Conservation (phyloP, 805 yeast genomes). For the Candida lessepsii region DNA sequence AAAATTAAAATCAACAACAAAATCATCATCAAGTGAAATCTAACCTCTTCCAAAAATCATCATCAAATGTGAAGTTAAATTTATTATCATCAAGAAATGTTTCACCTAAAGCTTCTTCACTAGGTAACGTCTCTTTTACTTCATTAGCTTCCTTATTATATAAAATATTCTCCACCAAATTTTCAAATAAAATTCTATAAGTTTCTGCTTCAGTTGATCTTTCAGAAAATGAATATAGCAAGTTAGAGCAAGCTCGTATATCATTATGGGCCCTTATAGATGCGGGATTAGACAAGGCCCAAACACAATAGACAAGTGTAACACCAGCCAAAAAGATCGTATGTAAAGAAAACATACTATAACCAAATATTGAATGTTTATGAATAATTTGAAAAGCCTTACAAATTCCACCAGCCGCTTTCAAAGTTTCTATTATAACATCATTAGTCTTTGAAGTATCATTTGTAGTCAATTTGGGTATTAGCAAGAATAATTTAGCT, state of each 20-base stretch:
- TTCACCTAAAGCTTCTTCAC: no score
- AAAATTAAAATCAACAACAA: no score
- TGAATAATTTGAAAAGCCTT: constrained; percentile 12
- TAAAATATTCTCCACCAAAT: constrained; percentile 18
- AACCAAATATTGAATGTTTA: constrained; percentile 12
- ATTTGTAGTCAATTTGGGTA: constrained; percentile 10
- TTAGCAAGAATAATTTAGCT: constrained; percentile 12
- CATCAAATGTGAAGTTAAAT: constrained; percentile 14
- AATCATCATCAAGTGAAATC: no score
- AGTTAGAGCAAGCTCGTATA: constrained; percentile 24
- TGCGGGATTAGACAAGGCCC: constrained; percentile 14
- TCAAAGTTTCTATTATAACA: constrained; percentile 4
- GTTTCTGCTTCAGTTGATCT: constrained; percentile 24
- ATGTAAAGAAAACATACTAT: constrained; percentile 13
- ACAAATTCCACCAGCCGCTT: constrained; percentile 12
- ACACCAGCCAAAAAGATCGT: constrained; percentile 22
- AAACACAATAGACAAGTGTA: constrained; percentile 22
- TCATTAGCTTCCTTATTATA: constrained; percentile 10
- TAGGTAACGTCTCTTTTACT: not conserved
- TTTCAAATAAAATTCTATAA: constrained; percentile 23
- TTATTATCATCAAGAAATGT: constrained; percentile 6
- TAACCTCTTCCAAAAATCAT: constrained; percentile 13
- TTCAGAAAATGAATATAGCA: constrained; percentile 25
- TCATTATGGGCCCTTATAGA: constrained; percentile 18
- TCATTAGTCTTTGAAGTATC: not conserved